A percentile compares a stretch with the other conserved stretches of the same genome.
Conservation (phyloP, 495 filamentous ascomycete genomes). For the Jackrogersella multiformis region DNA sequence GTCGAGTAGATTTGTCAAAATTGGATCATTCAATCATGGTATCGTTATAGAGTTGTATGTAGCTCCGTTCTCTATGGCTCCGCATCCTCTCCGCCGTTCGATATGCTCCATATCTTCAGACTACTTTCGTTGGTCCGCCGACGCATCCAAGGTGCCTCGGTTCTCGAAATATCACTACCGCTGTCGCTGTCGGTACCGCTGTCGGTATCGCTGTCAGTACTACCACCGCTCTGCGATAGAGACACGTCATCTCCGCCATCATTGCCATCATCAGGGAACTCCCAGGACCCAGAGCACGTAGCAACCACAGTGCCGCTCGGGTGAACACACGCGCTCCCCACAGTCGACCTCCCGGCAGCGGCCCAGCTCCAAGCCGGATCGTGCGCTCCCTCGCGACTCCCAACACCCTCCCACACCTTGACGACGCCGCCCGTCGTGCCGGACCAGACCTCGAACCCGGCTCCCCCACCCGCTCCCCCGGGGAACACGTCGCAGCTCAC, state of each 20-base stretch:
- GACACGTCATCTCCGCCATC: constrained; percentile 1
- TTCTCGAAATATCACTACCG: constrained; percentile 17
- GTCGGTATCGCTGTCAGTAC: constrained; percentile 5
- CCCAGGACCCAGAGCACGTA: constrained; percentile 74
- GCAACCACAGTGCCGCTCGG: constrained; percentile 71
- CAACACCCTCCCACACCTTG: constrained; percentile 76
- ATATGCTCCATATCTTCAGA: constrained; percentile 71
- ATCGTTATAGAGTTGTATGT: constrained; percentile 2
- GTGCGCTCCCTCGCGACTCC: constrained; percentile 61
- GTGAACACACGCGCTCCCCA: constrained; percentile 73
- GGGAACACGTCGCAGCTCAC: constrained; percentile 76
- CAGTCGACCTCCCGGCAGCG: constrained; percentile 65
- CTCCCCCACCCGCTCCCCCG: constrained; percentile 50
- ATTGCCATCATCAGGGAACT: constrained; percentile 42
- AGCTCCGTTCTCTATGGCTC: neutral
- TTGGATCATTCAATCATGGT: constrained; percentile 2
- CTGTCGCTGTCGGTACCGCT: constrained; percentile 4
- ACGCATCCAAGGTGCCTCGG: constrained; percentile 38
- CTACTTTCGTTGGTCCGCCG: constrained; percentile 61
- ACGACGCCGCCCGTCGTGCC: constrained; percentile 83
- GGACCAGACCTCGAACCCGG: constrained; percentile 82
- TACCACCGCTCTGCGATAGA: constrained; percentile 13
- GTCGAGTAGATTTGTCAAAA: neutral
- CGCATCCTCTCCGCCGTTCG: constrained; percentile 1
- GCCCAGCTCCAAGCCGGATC: constrained; percentile 67